Conservation (phyloP, 345 rosid species). For the Eucalyptus pauciflora region DNA sequence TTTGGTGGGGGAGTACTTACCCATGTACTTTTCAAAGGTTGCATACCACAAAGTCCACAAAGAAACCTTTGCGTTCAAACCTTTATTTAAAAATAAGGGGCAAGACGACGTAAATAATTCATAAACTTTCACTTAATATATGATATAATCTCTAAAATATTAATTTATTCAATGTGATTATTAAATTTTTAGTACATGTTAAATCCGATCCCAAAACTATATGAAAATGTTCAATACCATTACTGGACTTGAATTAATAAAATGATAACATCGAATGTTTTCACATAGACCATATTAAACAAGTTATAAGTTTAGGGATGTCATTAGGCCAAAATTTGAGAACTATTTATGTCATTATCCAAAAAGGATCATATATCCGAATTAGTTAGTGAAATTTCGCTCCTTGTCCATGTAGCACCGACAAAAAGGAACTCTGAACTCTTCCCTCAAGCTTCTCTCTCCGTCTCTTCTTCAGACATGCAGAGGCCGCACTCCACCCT, state of each 20-base stretch:
- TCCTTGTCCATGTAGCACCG: not conserved
- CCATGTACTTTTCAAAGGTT: not conserved
- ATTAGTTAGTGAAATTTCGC: too few species aligned
- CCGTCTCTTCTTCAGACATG: not conserved
- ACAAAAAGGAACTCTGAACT: not conserved
- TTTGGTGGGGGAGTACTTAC: not conserved
- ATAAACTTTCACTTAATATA: too few species aligned
- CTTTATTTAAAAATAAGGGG: not conserved
- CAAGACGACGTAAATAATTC: rapidly evolving
- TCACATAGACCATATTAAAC: too few species aligned
- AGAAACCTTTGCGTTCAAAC: not conserved
- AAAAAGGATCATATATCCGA: not conserved
- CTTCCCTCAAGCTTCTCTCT: not conserved
- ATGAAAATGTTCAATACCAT: too few species aligned
- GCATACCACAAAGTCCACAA: not conserved
- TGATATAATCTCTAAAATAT: rapidly evolving
- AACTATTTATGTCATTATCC: not conserved
- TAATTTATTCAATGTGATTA: not conserved
- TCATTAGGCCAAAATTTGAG: not conserved
- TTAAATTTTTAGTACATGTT: too few species aligned
- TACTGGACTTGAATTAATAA: too few species aligned
- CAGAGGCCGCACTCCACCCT: not conserved
- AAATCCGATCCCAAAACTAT: rapidly evolving
- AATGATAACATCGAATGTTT: too few species aligned
- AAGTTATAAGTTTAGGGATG: not conserved